Evolutionary conservation across 2,329 filamentous ascomycete genomes (phyloP), one percentile per base, ranked within the genome.

Genomic region (Colletotrichum scovillei): DNA sequence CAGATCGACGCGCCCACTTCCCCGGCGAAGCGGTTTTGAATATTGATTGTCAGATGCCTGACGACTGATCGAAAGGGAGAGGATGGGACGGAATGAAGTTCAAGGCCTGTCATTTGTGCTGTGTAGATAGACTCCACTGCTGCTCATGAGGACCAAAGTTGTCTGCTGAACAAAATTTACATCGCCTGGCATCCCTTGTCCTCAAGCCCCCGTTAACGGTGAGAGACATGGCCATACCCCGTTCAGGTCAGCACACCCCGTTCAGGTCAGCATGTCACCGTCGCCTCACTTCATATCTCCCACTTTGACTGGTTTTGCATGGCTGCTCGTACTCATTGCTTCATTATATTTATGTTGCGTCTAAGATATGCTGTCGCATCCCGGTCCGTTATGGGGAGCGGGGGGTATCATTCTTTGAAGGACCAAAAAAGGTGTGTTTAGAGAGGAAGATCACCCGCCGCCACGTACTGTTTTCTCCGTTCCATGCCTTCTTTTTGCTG

Each of bases 371-470:
- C 42, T 59, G 55, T 66, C 69, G 68, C 67, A 73, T 70, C 67
- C 71, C 71, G 67, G 55, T 52, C 67, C 71, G 38, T 55, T 16
- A 58, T 38, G 52, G 69, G 69, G 63, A 22, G 58, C 67, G 72
- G 72, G 66, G 72, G 72, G 72, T 74, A 74, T 74, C 72, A 74
- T 72, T 74, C 72, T 72, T 72, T n/a, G 22, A 68, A 35, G 72
- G 52, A 53, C 38, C 57, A 68, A 56, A 65, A 65, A 38, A 11
- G 32, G 52, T 57, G 49, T 60, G 49, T 60, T 30, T 24, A 42
- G 12, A 19, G 53, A 32, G 30, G 35, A 22, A 63, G 52, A 59
- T 52, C 53, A 57, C 55, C 55, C 24, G 32, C 38, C 42, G 57
- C 46, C 42, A n/a, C 60, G 32, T 42, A 49, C n/a, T 38, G 5